These are phyloP conservation scores for Dalbergia oliveri DNA, from an alignment of 306 rosid genomes.

Conservation along the genomic window DNA sequence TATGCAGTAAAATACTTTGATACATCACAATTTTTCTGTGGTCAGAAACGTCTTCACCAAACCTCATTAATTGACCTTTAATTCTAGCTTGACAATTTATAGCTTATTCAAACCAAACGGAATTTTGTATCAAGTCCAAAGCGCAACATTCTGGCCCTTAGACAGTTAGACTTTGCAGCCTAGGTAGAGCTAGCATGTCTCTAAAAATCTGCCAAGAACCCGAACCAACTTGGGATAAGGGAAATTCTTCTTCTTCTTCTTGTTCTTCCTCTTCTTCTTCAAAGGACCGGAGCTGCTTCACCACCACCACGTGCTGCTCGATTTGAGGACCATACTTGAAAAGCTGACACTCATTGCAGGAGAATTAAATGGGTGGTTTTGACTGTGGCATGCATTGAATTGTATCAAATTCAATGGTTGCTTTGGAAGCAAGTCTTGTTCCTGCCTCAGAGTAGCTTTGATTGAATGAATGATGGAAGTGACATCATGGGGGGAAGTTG, in stretches of 20 bases:
- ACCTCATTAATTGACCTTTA: constrained; percentile 68
- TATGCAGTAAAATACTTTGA: constrained; percentile 69
- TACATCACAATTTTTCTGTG: constrained; percentile 64
- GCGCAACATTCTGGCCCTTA: constrained; percentile 59
- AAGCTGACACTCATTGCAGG: constrained; percentile 65
- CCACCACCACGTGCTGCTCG: constrained; percentile 45
- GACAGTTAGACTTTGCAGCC: constrained; percentile 33
- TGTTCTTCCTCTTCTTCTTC: neutral
- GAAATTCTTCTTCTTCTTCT: constrained; percentile 21
- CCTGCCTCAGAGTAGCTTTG: constrained; percentile 14
- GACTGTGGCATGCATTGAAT: constrained; percentile 52
- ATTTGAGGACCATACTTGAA: constrained; percentile 55
- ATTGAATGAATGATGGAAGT: constrained; percentile 49
- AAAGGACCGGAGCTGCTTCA: constrained; percentile 22
- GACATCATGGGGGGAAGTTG: neutral
- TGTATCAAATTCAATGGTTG: constrained; percentile 20
- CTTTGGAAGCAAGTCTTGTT: constrained; percentile 53
- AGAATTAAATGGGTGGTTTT: constrained; percentile 52
- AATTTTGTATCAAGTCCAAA: constrained; percentile 45
- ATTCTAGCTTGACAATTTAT: constrained; percentile 50
- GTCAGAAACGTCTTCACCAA: constrained; percentile 62
- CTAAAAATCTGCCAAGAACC: neutral
- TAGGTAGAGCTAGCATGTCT: neutral
- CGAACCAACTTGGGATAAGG: constrained; percentile 22
- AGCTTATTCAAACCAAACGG: constrained; percentile 44